Conservation (phyloP, 2,329 filamentous ascomycete species). For the Fusarium udum region DNA sequence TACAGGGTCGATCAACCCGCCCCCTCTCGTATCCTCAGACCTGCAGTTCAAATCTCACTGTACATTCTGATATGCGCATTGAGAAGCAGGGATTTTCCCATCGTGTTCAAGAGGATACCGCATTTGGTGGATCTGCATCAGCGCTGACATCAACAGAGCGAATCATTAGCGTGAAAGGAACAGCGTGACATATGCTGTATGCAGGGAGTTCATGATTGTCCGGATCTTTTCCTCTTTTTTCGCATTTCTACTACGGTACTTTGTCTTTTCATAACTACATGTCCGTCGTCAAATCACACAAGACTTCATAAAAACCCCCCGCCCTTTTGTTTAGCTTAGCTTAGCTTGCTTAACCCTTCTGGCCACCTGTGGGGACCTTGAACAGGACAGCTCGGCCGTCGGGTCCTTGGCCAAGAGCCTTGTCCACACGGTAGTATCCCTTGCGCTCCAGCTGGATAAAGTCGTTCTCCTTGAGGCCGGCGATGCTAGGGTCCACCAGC, state of each 20-base stretch:
- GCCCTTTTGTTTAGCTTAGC: neutral
- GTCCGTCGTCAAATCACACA: constrained; percentile 34
- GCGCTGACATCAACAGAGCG: constrained; percentile 20
- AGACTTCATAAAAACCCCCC: neutral
- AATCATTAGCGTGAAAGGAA: neutral
- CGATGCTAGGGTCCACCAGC: constrained; percentile 82
- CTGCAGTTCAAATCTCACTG: constrained; percentile 3
- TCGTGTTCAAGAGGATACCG: neutral
- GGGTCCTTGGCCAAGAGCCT: constrained; percentile 61
- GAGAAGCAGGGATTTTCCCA: neutral
- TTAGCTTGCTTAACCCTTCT: constrained; percentile 42
- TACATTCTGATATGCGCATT: neutral
- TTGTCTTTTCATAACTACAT: constrained; percentile 32
- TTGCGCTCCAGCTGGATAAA: constrained; percentile 96
- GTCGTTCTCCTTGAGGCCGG: constrained; percentile 81
- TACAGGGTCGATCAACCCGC: neutral
- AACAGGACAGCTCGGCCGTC: constrained; percentile 66
- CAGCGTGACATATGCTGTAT: neutral
- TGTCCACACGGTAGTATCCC: constrained; percentile 90
- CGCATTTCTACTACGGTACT: constrained; percentile 11
- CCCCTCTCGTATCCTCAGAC: constrained; percentile 17
- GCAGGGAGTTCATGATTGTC: neutral
- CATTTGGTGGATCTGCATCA: neutral
- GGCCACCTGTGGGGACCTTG: constrained; percentile 65
- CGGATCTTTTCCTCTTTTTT: constrained; percentile 15